Base-by-base conservation (phyloP, 148 eudicot species). In the Amaranthus palmeri region DNA sequence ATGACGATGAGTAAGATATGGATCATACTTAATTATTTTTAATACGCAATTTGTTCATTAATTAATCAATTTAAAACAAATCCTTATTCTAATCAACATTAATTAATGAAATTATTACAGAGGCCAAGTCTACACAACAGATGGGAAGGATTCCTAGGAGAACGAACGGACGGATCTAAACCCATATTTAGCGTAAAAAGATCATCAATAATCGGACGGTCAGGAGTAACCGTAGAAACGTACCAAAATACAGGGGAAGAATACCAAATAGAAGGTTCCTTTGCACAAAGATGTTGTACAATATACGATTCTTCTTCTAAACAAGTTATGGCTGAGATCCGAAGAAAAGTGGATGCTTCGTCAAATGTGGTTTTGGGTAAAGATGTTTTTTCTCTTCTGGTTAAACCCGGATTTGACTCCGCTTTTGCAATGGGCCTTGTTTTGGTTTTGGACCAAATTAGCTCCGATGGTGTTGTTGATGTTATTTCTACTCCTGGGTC, bases 401-500 rank as follows among this genome's bases (percentile, higher is more conserved):
- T 93, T 1, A 89, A 89, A 69, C 86, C 92, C 0, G 98, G 98
- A 0, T 87, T 88, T 47, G 97, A 93, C 44, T 79, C 81, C 1
- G 91, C 96, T n/a, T 93, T 93, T 11, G 97, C 91, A 4, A 91
- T 93, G 98, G 95, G 91, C 12, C 76, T 93, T 2, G 86, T 93
- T 6, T 82, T 93, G 0, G 86, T 89, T 3, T 85, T 93, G 47
- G 98, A 93, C 71, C 95, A 91, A 72, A 93, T 93, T 53, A 40
- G 77, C 54, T 79, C 82, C 11, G 78, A 43, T 8, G 77, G 82
- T 36, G 25, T 79, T 12, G 54, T 45, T 5, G 87, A 74, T 7
- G 74, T n/a, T 43, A 4, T 65, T 65, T 8, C 69, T 65, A 49
- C n/a, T 18, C 25, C 69, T 0, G 69, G 57, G 3, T 70, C 73